These are phyloP conservation scores for Quercus lobata DNA, from an alignment of 331 rosid genomes.

Conservation along the genomic window DNA sequence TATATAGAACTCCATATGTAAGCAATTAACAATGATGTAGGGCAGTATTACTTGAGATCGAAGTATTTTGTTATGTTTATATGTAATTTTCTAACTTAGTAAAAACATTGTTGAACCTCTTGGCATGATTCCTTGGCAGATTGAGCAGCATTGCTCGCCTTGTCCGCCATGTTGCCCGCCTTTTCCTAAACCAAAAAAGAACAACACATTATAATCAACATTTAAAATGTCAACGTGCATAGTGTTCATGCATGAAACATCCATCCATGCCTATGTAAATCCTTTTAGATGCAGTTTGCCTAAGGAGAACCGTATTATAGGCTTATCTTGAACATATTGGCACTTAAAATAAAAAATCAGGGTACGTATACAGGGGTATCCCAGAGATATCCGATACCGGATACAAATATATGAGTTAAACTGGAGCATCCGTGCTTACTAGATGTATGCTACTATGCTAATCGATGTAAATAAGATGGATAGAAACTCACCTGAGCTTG, in stretches of 20 bases:
- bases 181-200: slow-evolving; percentile 27
- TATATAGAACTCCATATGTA: not conserved
- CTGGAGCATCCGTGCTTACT: no score
- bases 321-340: no score
- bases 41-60: not conserved
- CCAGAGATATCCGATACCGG: no score
- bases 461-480: no score
- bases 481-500: no score
- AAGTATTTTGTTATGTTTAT: no score
- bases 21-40: not conserved
- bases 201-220: not conserved
- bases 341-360: no score
- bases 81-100: not conserved
- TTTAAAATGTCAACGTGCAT: not conserved
- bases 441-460: no score
- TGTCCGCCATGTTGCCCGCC: slow-evolving; percentile 31
- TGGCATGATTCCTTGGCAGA: slow-evolving; percentile 38
- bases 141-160: slow-evolving; percentile 36
- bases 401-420: no score
- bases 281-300: not conserved
- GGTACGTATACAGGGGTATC: no score
- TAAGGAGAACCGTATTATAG: no score
- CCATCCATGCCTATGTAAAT: not conserved
- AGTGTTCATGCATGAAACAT: not conserved
- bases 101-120: slow-evolving; percentile 25